Evolutionary conservation across 2,329 filamentous ascomycete genomes (phyloP).

Genomic region (Fusarium phyllophilum): DNA sequence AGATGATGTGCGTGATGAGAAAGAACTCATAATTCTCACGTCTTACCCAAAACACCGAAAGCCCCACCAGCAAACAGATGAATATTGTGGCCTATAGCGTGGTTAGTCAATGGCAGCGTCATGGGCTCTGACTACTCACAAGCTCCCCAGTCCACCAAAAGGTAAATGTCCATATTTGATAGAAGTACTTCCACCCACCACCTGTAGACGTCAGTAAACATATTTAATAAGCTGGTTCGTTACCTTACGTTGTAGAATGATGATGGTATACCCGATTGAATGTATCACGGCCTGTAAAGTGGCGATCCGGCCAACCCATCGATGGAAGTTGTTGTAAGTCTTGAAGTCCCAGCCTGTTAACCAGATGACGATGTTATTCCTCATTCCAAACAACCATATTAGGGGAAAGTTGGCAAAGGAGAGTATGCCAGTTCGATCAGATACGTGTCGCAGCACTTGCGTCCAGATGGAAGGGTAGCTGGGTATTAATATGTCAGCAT

Average conservation of each 20-base stretch:
- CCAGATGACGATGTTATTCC: conserved; percentile 74
- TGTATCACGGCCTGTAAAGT: conserved; percentile 71
- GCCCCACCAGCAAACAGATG: conserved; percentile 56
- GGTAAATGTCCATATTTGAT: conserved; percentile 49
- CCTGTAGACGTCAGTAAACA: conserved; percentile 40
- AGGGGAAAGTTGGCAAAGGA: conserved; percentile 71
- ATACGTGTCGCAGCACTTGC: conserved; percentile 63
- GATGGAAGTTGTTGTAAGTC: conserved; percentile 74
- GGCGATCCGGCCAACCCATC: conserved; percentile 71
- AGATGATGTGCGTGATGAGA: conserved; percentile 59
- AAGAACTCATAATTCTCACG: conserved; percentile 63
- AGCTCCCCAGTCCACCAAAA: conserved; percentile 63
- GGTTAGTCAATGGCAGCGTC: accelerated
- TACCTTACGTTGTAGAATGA: conserved; percentile 34
- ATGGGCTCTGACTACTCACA: conserved; percentile 41
- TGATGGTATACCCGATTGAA: conserved; percentile 66
- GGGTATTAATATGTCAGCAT: background rate
- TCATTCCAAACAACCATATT: conserved; percentile 72
- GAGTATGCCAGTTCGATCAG: conserved; percentile 72
- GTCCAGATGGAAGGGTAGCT: conserved; percentile 50
- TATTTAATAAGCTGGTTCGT: conserved; percentile 38
- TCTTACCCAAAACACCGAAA: conserved; percentile 63
- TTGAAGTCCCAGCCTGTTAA: conserved; percentile 76
- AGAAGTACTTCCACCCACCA: conserved; percentile 51
- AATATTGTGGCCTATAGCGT: conserved; percentile 51